Evolutionary conservation across 768 basidiomycete species (phyloP).

Genomic region (Botryobasidium botryosum): DNA sequence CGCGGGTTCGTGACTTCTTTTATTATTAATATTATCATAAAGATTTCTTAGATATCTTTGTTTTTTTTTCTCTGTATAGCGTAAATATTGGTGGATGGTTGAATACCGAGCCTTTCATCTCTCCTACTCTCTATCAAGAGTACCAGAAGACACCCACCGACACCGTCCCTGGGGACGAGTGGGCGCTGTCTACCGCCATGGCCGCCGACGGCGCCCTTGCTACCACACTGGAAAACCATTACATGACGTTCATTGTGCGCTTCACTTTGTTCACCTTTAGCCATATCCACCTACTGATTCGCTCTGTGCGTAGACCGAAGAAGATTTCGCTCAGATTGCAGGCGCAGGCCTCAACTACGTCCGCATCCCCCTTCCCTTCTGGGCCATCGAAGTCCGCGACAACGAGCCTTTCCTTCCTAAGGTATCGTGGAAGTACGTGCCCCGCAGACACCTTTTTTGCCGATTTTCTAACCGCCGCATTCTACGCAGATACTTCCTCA

Average conservation of each 20-base stretch:
- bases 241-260: constrained; percentile 81
- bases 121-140: constrained; percentile 40
- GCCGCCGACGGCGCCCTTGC: constrained; percentile 48
- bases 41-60: too few species aligned
- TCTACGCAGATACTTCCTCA: constrained; percentile 81
- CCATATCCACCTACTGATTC: too few species aligned
- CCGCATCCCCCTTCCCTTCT: constrained; percentile 77
- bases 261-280: too few species aligned
- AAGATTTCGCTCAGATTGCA: constrained; percentile 88
- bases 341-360: constrained; percentile 88
- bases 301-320: too few species aligned
- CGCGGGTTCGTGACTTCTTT: too few species aligned
- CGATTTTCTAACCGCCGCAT: too few species aligned
- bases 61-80: constrained; percentile 27
- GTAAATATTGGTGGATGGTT: constrained; percentile 96
- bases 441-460: too few species aligned
- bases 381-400: constrained; percentile 73
- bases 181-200: constrained; percentile 61
- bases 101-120: constrained; percentile 27
- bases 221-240: constrained; percentile 65
- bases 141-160: background rate
- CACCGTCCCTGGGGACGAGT: constrained; percentile 47
- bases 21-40: too few species aligned
- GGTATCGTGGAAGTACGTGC: constrained; percentile 54
- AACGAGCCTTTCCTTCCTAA: constrained; percentile 72